Evolutionary conservation across 108 stramenopile species (phyloP), one percentile per base, ranked within the genome.

Genomic region (Cyclotella cryptica): DNA sequence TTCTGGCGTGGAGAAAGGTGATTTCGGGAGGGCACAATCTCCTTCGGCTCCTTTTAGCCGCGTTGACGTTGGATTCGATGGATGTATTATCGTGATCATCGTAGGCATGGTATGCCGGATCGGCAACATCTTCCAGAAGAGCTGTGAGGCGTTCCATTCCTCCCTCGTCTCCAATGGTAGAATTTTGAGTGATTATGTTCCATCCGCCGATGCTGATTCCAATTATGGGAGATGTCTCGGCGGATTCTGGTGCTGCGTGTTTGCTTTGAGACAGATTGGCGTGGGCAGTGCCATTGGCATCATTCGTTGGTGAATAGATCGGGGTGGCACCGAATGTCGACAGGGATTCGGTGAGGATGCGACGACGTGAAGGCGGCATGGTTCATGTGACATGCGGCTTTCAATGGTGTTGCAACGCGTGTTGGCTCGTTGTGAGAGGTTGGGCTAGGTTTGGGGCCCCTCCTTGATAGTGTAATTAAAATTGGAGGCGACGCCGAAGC

Each of bases 21-120:
- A 93, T 93, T 85, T 93, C 93, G 44, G 93, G 93, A 53, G 87
- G 79, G 30, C 66, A 62, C 46, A 90, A 46, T 74, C 84, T 79
- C 26, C 88, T 64, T 51, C 53, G 67, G 15, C 10, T 53, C 61
- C 41, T 65, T 3, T 2, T 59, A 17, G 28, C 14, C 53, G 47
- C 14, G 12, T 49, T 0, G 21, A 39, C 30, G 70, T 3, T 30
- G 61, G n/a, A 1, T 4, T 65, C 11, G 30, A 19, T 10, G 10
- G 63, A 49, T 18, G 64, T 54, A 22, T n/a, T 42, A 6, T 4
- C 63, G 19, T 18, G 39, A 29, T 46, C 44, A 28, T 44, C 46
- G 9, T 53, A 19, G 40, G 21, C 14, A 42, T 46, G 3, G 18
- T 22, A 24, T 1, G 57, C 22, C 1, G 44, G 15, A 67, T 72